A percentile compares a stretch with the other conserved stretches of the same genome.
These are phyloP conservation scores for Hypoxylon sp. DNA, from an alignment of 2,329 filamentous ascomycete genomes.

Conservation along the genomic window DNA sequence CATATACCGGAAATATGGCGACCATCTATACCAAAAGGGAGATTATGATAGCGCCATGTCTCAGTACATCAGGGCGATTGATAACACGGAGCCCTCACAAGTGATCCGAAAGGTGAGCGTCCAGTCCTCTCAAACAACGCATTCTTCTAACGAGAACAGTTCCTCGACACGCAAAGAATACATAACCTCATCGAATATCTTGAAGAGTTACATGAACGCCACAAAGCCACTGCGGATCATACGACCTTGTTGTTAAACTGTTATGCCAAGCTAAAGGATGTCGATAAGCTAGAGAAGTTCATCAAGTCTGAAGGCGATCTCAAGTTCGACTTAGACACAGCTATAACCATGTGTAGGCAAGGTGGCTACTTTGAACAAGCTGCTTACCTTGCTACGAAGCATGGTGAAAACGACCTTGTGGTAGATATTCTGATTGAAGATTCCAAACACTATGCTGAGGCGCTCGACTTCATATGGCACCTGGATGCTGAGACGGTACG, in stretches of 20 bases:
- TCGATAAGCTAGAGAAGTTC: conserved; percentile 94
- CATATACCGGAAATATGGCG: conserved; percentile 94
- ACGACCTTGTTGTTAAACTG: conserved; percentile 96
- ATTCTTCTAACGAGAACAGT: conserved; percentile 65
- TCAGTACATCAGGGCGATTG: conserved; percentile 95
- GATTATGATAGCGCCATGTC: conserved; percentile 99
- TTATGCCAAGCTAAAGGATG: conserved; percentile 97
- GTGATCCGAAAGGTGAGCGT: conserved; percentile 85
- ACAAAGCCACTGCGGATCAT: conserved; percentile 93
- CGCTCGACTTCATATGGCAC: conserved; percentile 91
- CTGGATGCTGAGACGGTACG: conserved; percentile 82
- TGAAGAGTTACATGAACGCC: conserved; percentile 94
- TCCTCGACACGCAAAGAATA: conserved; percentile 96
- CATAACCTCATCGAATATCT: conserved; percentile 98
- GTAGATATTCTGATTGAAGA: conserved; percentile 97
- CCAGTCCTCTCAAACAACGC: not conserved
- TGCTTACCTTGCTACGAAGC: conserved; percentile 93
- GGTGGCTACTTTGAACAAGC: conserved; percentile 98
- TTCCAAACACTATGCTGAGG: conserved; percentile 89
- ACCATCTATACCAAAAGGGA: conserved; percentile 93
- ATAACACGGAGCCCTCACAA: conserved; percentile 95
- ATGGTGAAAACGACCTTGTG: conserved; percentile 92
- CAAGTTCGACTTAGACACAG: conserved; percentile 97
- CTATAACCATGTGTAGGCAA: conserved; percentile 97
- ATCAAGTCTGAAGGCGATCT: conserved; percentile 96